Conservation (phyloP, 1,139 yeast species). For the Yamadazyma buinensis region DNA sequence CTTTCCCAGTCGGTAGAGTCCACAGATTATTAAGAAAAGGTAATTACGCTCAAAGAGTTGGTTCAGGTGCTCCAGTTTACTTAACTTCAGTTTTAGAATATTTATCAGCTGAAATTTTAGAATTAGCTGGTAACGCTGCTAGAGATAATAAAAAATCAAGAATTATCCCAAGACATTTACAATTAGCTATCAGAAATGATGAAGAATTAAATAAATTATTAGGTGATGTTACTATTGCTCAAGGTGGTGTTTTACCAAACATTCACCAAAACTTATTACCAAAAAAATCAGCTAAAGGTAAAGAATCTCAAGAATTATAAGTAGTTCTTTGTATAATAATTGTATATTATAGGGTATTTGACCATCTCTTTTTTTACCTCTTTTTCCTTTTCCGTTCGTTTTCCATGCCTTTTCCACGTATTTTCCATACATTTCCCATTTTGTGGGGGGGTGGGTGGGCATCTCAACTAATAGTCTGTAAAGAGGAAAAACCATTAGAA, state of each 20-base stretch:
- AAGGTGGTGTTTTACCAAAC: conserved; percentile 98
- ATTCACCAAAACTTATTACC: conserved; percentile 94
- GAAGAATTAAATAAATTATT: conserved; percentile 55
- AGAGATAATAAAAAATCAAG: conserved; percentile 57
- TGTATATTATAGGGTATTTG: conserved; percentile 12
- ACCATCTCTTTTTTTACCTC: too few relatives aligned
- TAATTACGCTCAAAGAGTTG: conserved; percentile 55
- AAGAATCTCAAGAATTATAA: conserved; percentile 86
- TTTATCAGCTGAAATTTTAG: conserved; percentile 53
- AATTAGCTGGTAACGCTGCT: conserved; percentile 56
- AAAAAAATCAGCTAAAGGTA: conserved; percentile 78
- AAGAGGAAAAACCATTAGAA: too few relatives aligned
- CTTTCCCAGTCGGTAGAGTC: conserved; percentile 56
- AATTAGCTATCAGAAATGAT: conserved; percentile 54
- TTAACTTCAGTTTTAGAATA: conserved; percentile 51
- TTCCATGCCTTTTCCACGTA: too few relatives aligned
- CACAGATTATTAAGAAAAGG: conserved; percentile 55
- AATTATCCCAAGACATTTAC: conserved; percentile 53
- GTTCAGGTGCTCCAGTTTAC: conserved; percentile 55
- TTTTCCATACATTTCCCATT: too few relatives aligned
- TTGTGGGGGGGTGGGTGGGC: too few relatives aligned
- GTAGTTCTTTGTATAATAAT: conserved; percentile 18
- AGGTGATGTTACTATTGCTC: conserved; percentile 94
- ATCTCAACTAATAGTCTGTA: too few relatives aligned
- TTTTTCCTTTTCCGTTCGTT: too few relatives aligned